Evolutionary conservation across 148 eudicot genomes (phyloP), one percentile per base, ranked within the genome.

Genomic region (Selenicereus undatus): DNA sequence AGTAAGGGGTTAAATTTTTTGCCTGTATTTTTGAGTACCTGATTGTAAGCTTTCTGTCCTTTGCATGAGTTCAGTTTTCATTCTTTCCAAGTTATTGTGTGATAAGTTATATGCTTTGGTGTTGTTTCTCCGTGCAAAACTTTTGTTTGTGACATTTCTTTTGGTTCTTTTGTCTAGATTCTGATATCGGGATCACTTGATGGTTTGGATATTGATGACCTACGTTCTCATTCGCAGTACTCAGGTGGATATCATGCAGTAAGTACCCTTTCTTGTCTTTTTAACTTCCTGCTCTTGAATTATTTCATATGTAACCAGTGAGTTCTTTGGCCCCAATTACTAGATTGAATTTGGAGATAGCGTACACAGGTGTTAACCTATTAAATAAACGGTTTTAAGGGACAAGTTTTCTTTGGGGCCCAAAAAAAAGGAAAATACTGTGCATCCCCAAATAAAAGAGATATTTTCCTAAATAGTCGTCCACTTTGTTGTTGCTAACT

Each of bases 191-290:
- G 98, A 35, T 88, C 98, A 79, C 84, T 86, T 74, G 97, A 95
- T 85, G 95, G 97, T 42, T 86, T 95, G 88, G 94, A 91, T 89
- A 81, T 95, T 65, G 93, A 91, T 51, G 93, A 95, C 84, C 92
- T 95, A 54, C 93, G 88, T 81, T 82, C 89, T 52, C 75, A 93
- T 84, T 80, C 97, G n/a, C 93, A 91, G 84, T 95, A 95, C 87
- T 87, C 92, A 1, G 98, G 98, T 36, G 98, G 99, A 75, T 95
- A 95, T 87, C 92, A 95, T 81, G 82, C 88, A 76, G 99, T 95
- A 86, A 81, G 89, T 79, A 79, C 60, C 81, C 42, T 27, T 62
- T 76, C 8, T 66, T 64, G 11, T 4, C 3, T 16, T 66, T n/a
- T 48, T 22, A 27, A 50, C 12, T 51, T 69, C 58, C 16, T 0